Conservation (phyloP, 306 rosid species). For the Trichosanthes truncata region DNA sequence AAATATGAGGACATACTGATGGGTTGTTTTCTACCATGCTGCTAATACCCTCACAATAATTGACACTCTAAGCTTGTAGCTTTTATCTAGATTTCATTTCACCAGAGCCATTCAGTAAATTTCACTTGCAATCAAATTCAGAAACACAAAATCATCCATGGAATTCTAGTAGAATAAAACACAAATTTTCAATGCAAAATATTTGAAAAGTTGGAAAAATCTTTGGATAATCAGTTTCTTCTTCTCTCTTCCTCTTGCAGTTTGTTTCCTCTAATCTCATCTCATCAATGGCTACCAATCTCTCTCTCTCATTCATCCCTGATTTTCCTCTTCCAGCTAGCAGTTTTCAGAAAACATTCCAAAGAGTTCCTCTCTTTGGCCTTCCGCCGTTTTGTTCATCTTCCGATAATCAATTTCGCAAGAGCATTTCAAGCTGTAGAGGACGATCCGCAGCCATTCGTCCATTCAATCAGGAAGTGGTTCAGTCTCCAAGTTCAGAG, state of each 20-base stretch:
- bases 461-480: slow-evolving; percentile 32
- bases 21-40: too few relatives aligned
- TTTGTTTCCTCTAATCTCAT: background rate
- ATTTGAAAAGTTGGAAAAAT: background rate
- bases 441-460: slow-evolving; percentile 15
- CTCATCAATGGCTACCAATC: slow-evolving; percentile 46
- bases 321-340: slow-evolving; percentile 14
- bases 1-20: too few relatives aligned
- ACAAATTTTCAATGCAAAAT: background rate
- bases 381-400: slow-evolving; percentile 15
- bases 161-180: background rate
- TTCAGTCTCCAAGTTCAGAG: slow-evolving; percentile 32
- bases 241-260: background rate
- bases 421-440: slow-evolving; percentile 29
- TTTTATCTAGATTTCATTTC: too few relatives aligned
- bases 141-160: background rate
- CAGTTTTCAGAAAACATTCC: slow-evolving; percentile 18
- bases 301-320: slow-evolving; percentile 22
- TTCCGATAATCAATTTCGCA: slow-evolving; percentile 8
- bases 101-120: too few relatives aligned
- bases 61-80: too few relatives aligned
- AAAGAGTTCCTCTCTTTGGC: slow-evolving; percentile 2
- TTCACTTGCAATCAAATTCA: background rate
- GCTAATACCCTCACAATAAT: too few relatives aligned
- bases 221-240: background rate